Evolutionary conservation across 2,329 filamentous ascomycete species (phyloP), one percentile per base, ranked within the genome.

Genomic region (Tolypocladium amazonense): DNA sequence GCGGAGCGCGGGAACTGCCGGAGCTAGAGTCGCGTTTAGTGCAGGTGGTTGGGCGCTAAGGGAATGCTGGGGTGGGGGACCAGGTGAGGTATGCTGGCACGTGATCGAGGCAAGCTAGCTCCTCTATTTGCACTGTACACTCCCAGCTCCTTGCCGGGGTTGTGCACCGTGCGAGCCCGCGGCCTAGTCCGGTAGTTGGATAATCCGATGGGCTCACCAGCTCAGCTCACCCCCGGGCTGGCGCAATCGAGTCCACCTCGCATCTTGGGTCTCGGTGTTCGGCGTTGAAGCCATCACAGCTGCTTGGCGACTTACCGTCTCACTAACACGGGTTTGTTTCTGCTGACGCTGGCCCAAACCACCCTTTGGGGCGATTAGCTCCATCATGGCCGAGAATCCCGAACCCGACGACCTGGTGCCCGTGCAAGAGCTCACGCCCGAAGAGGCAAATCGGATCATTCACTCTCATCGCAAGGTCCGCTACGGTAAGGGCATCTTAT

Each of bases 401-500:
- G 73, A 75, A 57, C 72, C 75, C 58, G 75, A 79, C 58, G 76
- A 76, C 62, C 73, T 75, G 66, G 72, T 76, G 62, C 72, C 76
- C 57, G 71, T 84, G 63, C 80, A 84, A 69, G 79, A 84, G 67
- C 75, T 86, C 68, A 86, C 82, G 55, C 81, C 84, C 12, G 85
- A 87, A 70, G 84, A 88, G 72, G 85, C 84, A 64, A 87, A 77
- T 69, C 82, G 84, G 66, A 87, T 88, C 73, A 87, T 88, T 65
- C 84, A 87, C 70, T 87, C 84, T 58, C 85, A 87, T 69, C 82
- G 85, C 65, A 88, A 88, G 72, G 85, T 88, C 60, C 80, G 85
- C 68, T 87, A 88, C 72, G 85, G 84, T 87, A 78, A 70, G 56
- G 39, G 53, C 56, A 33, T 35, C 27, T 15, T 57, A 56, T 60